These are phyloP conservation scores for Nannochloris sp. DNA, from an alignment of 139 green algal species.

Conservation along the genomic window DNA sequence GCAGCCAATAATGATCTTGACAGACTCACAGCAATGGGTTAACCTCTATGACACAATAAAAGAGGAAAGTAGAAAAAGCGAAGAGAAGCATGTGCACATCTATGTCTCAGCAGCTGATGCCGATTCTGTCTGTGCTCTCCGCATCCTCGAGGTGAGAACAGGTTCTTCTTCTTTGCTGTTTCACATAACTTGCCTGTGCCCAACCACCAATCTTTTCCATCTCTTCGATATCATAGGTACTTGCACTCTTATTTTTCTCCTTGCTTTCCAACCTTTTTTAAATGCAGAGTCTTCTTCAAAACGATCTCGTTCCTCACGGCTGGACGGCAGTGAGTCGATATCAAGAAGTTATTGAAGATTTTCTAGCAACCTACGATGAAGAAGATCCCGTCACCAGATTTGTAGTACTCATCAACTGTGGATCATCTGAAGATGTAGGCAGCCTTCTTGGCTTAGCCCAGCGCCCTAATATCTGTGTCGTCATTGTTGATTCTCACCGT, in stretches of 20 bases:
- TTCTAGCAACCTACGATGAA: slow-evolving; percentile 1
- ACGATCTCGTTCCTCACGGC: slow-evolving; percentile 29
- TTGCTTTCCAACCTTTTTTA: neutral
- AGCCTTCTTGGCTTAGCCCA: slow-evolving; percentile 27
- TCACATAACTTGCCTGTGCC: neutral
- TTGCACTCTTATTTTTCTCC: neutral
- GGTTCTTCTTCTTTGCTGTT: no score
- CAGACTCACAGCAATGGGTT: slow-evolving; percentile 3
- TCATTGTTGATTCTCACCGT: slow-evolving; percentile 76
- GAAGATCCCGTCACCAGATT: neutral
- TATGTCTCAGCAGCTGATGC: slow-evolving; percentile 55
- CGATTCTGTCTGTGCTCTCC: slow-evolving; percentile 60
- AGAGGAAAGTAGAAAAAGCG: slow-evolving; percentile 41
- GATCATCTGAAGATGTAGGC: slow-evolving; percentile 56
- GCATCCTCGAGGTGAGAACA: slow-evolving; percentile 54
- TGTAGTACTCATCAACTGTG: slow-evolving; percentile 82
- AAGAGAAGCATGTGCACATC: slow-evolving; percentile 55
- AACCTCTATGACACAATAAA: slow-evolving; percentile 42
- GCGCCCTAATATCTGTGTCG: slow-evolving; percentile 41
- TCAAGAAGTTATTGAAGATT: slow-evolving; percentile 22
- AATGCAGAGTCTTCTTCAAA: slow-evolving; percentile 22
- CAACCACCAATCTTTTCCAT: neutral
- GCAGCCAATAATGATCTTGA: slow-evolving; percentile 9
- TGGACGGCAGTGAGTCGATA: slow-evolving; percentile 30
- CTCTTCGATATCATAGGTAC: neutral